Evolutionary conservation across 2,329 filamentous ascomycete genomes (phyloP).

Genomic region (Penicillium sp.): DNA sequence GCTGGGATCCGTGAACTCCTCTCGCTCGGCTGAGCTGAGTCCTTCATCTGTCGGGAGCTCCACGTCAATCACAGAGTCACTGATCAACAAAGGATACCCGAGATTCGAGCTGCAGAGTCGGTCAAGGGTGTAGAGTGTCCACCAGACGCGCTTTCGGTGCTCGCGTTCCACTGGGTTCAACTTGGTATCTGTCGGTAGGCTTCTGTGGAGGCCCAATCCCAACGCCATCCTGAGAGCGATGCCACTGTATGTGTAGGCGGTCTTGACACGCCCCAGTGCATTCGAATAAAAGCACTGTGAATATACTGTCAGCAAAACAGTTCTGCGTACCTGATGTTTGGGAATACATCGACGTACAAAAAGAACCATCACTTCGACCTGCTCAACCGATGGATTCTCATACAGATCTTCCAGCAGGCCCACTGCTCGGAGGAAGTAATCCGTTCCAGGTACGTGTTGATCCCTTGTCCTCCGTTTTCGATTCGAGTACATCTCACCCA

Average conservation of each 20-base stretch:
- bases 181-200: slow-evolving; percentile 13
- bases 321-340: too few species aligned
- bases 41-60: slow-evolving; percentile 22
- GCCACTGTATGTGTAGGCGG: slow-evolving; percentile 13
- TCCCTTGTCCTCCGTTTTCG: slow-evolving; percentile 19
- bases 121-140: slow-evolving; percentile 48
- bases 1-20: slow-evolving; percentile 24
- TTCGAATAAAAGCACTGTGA: slow-evolving; percentile 18
- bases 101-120: slow-evolving; percentile 44
- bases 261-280: slow-evolving; percentile 28
- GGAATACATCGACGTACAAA: too few species aligned
- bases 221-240: slow-evolving; percentile 35
- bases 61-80: slow-evolving; percentile 39
- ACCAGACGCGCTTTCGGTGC: slow-evolving; percentile 45
- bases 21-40: slow-evolving; percentile 17
- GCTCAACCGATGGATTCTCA: slow-evolving; percentile 36
- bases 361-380: slow-evolving; percentile 36
- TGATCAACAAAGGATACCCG: slow-evolving; percentile 43
- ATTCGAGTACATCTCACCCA: slow-evolving; percentile 40
- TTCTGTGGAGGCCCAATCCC: slow-evolving; percentile 36
- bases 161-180: slow-evolving; percentile 31
- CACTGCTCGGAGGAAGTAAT: slow-evolving; percentile 35
- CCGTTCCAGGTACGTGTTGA: slow-evolving; percentile 33
- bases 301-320: too few species aligned
- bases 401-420: slow-evolving; percentile 32